phyloP scores from a whole-genome alignment of 2,329 filamentous ascomycete genomes.

The Colletotrichum neosansevieriae region DNA sequence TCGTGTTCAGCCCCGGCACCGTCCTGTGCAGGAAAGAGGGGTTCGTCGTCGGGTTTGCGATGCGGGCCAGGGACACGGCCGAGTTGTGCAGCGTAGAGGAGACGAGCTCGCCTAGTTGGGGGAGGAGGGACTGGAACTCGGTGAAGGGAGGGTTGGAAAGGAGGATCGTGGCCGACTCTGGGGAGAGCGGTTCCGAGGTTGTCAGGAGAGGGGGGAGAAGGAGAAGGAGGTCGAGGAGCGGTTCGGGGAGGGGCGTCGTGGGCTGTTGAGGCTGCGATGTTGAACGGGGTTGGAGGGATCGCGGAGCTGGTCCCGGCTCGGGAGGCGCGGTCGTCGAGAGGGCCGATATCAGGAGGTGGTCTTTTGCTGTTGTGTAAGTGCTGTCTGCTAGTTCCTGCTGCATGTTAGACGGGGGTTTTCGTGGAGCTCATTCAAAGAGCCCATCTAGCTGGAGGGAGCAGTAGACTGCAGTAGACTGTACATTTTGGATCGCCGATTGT shows the following conservation, averaged over 20 bases:
- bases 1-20: slow-evolving; percentile 61
- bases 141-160: slow-evolving; percentile 64
- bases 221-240: slow-evolving; percentile 66
- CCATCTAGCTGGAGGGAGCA: neutral
- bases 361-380: slow-evolving; percentile 61
- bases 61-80: slow-evolving; percentile 61
- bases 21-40: slow-evolving; percentile 69
- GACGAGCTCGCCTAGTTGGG: slow-evolving; percentile 59
- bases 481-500: slow-evolving; percentile 62
- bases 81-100: slow-evolving; percentile 63
- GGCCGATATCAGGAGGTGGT: slow-evolving; percentile 63
- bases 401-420: neutral
- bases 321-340: slow-evolving; percentile 59
- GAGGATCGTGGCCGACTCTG: slow-evolving; percentile 56
- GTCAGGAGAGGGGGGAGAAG: slow-evolving; percentile 64
- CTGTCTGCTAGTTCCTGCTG: slow-evolving; percentile 61
- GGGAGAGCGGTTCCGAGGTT: slow-evolving; percentile 50
- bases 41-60: slow-evolving; percentile 63
- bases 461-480: slow-evolving; percentile 47
- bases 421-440: no score
- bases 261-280: slow-evolving; percentile 40
- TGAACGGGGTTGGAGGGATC: slow-evolving; percentile 45
- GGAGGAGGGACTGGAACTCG: slow-evolving; percentile 60
- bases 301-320: slow-evolving; percentile 38
- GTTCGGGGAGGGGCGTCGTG: slow-evolving; percentile 51